phyloP scores from a whole-genome alignment of 805 yeast genomes.

The Ascoidea rubescens region DNA sequence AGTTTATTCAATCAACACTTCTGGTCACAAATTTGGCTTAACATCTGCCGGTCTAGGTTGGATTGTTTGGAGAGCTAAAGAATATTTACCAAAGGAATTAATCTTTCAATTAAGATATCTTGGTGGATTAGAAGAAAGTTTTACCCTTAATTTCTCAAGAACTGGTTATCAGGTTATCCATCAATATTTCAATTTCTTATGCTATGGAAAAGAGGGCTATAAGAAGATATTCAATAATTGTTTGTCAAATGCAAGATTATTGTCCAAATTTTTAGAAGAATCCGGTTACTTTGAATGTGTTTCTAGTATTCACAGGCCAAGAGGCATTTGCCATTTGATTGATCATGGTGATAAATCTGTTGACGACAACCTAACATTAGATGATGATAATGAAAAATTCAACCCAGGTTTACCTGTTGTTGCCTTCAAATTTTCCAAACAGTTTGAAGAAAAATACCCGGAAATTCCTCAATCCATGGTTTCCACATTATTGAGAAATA shows the following conservation, averaged over 20 bases:
- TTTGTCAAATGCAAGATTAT: slow-evolving; percentile 59
- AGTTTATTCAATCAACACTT: slow-evolving; percentile 74
- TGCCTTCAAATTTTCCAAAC: slow-evolving; percentile 60
- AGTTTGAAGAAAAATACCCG: slow-evolving; percentile 46
- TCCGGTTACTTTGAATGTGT: slow-evolving; percentile 57
- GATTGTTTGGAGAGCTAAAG: slow-evolving; percentile 67
- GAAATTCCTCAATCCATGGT: slow-evolving; percentile 72
- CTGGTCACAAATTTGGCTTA: slow-evolving; percentile 89
- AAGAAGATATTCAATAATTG: slow-evolving; percentile 44
- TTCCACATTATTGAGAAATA: slow-evolving; percentile 57
- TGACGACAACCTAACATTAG: neutral
- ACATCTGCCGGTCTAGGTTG: slow-evolving; percentile 89
- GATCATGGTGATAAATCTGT: neutral
- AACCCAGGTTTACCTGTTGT: slow-evolving; percentile 82
- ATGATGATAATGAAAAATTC: slow-evolving; percentile 28
- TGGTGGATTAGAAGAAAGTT: slow-evolving; percentile 83
- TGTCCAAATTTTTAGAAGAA: slow-evolving; percentile 45
- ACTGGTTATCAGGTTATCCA: slow-evolving; percentile 87
- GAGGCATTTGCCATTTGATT: slow-evolving; percentile 2
- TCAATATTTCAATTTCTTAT: slow-evolving; percentile 72
- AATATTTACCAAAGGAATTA: slow-evolving; percentile 53
- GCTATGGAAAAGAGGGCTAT: slow-evolving; percentile 65
- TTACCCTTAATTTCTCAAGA: slow-evolving; percentile 77
- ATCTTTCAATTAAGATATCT: slow-evolving; percentile 70
- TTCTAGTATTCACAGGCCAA: slow-evolving; percentile 60